Evolutionary conservation across 768 basidiomycete genomes (phyloP), one percentile per base, ranked within the genome.

Genomic region (Daedaleopsis sinensis): DNA sequence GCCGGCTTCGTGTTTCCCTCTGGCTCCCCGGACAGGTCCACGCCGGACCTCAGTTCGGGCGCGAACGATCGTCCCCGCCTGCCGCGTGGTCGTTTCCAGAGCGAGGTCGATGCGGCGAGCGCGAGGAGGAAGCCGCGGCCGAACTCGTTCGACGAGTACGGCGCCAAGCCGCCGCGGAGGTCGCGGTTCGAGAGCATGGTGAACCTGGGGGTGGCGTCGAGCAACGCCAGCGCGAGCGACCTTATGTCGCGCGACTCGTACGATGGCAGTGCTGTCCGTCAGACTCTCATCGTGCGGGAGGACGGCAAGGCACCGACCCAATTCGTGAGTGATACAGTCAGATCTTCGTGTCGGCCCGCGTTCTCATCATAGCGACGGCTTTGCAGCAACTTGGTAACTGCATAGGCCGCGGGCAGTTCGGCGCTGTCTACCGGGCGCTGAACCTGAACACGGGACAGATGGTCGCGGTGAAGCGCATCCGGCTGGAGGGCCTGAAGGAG

Each of bases 401-500:
- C 72, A 96, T 99, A 65, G 96, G 96, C 2, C 87, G 92, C 52
- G 96, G 96, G 9, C 96, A 98, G 77, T 98, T 98, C 73, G 96
- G 96, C 32, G 86, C 94, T 10, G 96, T 98, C 7, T 98, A 96
- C 73, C 87, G 94, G 15, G 96, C 96, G 13, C 80, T 99, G 59
- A 96, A 99, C 73, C 77, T 98, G 73, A 90, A 90, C 64, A 95
- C 91, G 1, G 96, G 96, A 16, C 93, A 96, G 74, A 96, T 93
- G 86, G 95, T 96, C n/a, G 96, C 96, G n/a, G 94, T 98, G 54
- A 99, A 99, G 78, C 88, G 94, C 35, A 96, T 99, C 68, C 81
- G 90, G 53, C 79, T 98, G 39, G 91, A 93, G 53, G 96, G 94
- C 9, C 79, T 97, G 70, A 90, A 90, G 72, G 95, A 97, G 74